Conservation (phyloP, 345 rosid genomes). For the Corchorus capsularis region DNA sequence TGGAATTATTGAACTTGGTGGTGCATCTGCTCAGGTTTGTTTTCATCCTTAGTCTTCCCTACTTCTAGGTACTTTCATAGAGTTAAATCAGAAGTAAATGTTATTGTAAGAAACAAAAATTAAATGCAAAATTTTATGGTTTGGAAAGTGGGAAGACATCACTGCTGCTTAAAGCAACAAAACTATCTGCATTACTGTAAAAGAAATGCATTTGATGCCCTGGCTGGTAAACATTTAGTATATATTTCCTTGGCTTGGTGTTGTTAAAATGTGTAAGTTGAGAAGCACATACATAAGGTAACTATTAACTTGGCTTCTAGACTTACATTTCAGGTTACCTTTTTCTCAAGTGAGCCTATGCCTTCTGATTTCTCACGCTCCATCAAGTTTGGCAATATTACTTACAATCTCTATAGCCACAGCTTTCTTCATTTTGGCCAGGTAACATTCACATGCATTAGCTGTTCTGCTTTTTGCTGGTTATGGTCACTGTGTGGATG, state of each 20-base stretch:
- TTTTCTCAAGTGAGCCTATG: constrained; percentile 65
- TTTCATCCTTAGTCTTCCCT: constrained; percentile 13
- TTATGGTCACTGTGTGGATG: not conserved
- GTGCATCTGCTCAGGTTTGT: constrained; percentile 93
- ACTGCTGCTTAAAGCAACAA: not conserved
- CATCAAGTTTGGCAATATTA: constrained; percentile 54
- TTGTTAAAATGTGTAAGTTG: constrained; percentile 1
- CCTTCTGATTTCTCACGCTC: constrained; percentile 68
- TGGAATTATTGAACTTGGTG: constrained; percentile 96
- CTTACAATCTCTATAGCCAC: constrained; percentile 84
- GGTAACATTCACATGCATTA: constrained; percentile 43
- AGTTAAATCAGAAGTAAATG: not conserved
- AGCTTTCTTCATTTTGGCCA: constrained; percentile 91
- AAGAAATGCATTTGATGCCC: not conserved
- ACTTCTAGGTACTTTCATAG: not conserved
- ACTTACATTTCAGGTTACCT: constrained; percentile 65
- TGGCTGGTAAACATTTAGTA: not conserved
- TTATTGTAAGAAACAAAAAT: not conserved
- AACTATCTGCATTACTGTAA: not conserved
- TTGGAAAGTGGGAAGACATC: not conserved
- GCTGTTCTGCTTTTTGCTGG: not conserved
- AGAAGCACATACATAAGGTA: not conserved
- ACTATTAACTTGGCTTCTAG: not conserved
- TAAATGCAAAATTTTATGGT: constrained; percentile 6
- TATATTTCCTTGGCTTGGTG: not conserved